Evolutionary conservation across 83 land plant species (phyloP).

Genomic region (Isoetes engelmannii): DNA sequence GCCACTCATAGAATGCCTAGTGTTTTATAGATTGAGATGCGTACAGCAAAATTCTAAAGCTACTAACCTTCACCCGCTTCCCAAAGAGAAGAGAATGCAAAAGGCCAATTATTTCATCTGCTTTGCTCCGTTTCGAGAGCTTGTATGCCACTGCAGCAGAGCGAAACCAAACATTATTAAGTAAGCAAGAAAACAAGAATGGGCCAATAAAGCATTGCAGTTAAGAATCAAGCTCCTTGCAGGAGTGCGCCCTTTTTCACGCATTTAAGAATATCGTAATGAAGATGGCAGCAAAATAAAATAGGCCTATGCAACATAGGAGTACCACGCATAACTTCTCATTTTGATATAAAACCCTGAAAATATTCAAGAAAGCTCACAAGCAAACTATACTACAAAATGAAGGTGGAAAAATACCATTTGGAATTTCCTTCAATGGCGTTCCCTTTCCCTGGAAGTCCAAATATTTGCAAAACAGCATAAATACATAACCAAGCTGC

Average conservation of each 20-base stretch:
- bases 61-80: slow-evolving; percentile 52
- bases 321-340: too few relatives aligned
- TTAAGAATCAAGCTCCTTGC: background rate
- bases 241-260: background rate
- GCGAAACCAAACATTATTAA: background rate
- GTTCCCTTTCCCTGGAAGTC: slow-evolving; percentile 4
- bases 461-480: too few relatives aligned
- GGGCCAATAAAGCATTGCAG: too few relatives aligned
- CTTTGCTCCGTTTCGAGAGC: slow-evolving; percentile 41
- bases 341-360: too few relatives aligned
- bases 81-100: slow-evolving; percentile 57
- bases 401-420: background rate
- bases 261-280: background rate
- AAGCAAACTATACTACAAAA: too few relatives aligned
- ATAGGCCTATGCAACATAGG: background rate
- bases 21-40: background rate
- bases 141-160: slow-evolving; percentile 61
- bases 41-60: background rate
- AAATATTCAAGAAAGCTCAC: too few relatives aligned
- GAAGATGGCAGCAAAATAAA: background rate
- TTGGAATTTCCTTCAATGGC: slow-evolving; percentile 1
- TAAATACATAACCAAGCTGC: too few relatives aligned
- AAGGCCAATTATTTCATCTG: slow-evolving; percentile 43
- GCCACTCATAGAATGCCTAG: too few relatives aligned
- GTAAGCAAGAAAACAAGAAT: too few relatives aligned